Evolutionary conservation across 2,329 filamentous ascomycete genomes (phyloP), one percentile per base, ranked within the genome.

Genomic region (Parastagonospora nodorum): DNA sequence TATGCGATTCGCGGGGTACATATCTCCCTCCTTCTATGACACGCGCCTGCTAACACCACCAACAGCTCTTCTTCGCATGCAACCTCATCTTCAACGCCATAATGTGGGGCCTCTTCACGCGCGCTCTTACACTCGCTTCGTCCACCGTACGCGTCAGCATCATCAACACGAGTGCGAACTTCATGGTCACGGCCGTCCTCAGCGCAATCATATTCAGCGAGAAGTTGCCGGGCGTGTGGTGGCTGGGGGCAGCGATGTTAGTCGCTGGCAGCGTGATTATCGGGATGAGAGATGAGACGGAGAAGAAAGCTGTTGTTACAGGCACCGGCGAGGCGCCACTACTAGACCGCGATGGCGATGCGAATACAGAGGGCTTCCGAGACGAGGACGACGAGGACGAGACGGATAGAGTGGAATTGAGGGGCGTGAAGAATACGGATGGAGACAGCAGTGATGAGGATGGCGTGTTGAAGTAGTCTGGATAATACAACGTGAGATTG

Each of bases 71-170:
- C 78, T 92, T 93, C 65, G 82, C 78, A 1, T 80, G 92, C 10
- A 93, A 92, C 64, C 79, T 92, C 38, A 72, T 82, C 44, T 92
- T 91, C 74, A 91, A 92, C 66, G 88, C 84, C 45, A 78, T 90
- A 74, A 93, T 93, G 89, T 93, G 89, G 89, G 85, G 87, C 0
- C 82, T 93, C 41, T 93, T 92, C 76, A 93, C 89, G 6, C 83
- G 84, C 42, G 89, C 89, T 45, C 82, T 93, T n/a, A 85, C 88
- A 0, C 81, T 83, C 14, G 88, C 88, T 11, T 82, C 83, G 50
- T 91, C 88, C 1, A 91, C 89, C 8, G 90, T 89, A 0, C 88
- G 90, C 66, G 89, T 92, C 42, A 88, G 85, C 60, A 88, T 93
- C 69, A 85, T 93, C 72, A 93, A 93, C 73, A 92, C 89, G 2